These are phyloP conservation scores for Collariella sp. DNA, from an alignment of 495 filamentous ascomycete species.

Conservation along the genomic window DNA sequence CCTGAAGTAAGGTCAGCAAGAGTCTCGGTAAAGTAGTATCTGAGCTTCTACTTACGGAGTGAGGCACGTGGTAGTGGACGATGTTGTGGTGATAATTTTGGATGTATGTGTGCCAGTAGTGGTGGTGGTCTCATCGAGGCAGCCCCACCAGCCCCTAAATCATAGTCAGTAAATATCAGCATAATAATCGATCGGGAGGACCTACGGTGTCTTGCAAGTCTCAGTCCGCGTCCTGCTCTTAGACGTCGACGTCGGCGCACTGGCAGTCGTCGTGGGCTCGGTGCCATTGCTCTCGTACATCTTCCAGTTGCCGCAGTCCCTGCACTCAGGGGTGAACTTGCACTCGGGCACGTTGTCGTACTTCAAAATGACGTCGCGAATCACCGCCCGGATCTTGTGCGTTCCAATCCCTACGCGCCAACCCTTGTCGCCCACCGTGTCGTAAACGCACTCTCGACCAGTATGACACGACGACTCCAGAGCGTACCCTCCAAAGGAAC, in stretches of 20 bases:
- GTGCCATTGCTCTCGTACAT: conserved; percentile 86
- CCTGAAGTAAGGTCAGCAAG: conserved; percentile 41
- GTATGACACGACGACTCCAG: conserved; percentile 88
- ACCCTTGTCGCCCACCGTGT: conserved; percentile 79
- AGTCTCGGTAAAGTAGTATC: conserved; percentile 39
- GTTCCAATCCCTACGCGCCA: conserved; percentile 81
- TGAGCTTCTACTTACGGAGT: conserved; percentile 35
- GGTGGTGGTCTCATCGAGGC: conserved; percentile 54
- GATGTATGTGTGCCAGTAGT: conserved; percentile 36
- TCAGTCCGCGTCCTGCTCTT: conserved; percentile 64
- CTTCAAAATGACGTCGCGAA: conserved; percentile 70
- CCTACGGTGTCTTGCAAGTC: conserved; percentile 72
- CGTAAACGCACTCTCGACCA: conserved; percentile 78
- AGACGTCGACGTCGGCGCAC: conserved; percentile 44
- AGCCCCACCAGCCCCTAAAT: conserved; percentile 61
- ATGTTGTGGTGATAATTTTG: conserved; percentile 39
- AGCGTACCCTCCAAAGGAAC: conserved; percentile 89
- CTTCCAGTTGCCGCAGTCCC: conserved; percentile 89
- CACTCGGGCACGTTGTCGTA: conserved; percentile 76
- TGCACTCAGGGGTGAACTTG: conserved; percentile 61
- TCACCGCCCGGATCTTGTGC: conserved; percentile 78
- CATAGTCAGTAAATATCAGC: conserved; percentile 3
- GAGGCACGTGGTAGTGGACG: conserved; percentile 46
- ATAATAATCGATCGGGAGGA: not conserved
- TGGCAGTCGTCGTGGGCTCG: conserved; percentile 58